phyloP scores from a whole-genome alignment of 2,329 filamentous ascomycete species.

The Fusarium palustre region DNA sequence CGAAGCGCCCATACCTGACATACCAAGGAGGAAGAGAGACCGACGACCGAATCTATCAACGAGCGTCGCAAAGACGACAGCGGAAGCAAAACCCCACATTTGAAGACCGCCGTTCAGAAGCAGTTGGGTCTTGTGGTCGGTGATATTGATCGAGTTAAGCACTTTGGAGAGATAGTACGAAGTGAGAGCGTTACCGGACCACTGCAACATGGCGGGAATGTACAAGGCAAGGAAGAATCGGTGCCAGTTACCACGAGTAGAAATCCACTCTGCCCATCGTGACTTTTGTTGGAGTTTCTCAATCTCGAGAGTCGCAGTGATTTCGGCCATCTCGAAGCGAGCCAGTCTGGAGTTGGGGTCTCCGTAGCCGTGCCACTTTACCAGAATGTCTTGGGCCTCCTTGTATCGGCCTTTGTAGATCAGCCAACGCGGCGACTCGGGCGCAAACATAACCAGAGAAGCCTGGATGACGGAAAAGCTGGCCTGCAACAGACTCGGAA shows the following conservation, averaged over 20 bases:
- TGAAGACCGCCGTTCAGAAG: slow-evolving; percentile 48
- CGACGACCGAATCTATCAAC: slow-evolving; percentile 57
- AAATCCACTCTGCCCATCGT: slow-evolving; percentile 37
- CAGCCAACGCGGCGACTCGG: slow-evolving; percentile 42
- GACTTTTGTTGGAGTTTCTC: slow-evolving; percentile 45
- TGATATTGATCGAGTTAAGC: slow-evolving; percentile 56
- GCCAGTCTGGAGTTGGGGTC: slow-evolving; percentile 30
- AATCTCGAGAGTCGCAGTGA: slow-evolving; percentile 39
- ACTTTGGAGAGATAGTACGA: slow-evolving; percentile 57
- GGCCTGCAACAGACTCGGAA: slow-evolving; percentile 61
- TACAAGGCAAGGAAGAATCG: slow-evolving; percentile 48
- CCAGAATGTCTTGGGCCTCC: slow-evolving; percentile 36
- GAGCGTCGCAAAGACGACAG: slow-evolving; percentile 52
- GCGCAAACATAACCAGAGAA: slow-evolving; percentile 25
- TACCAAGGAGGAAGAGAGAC: slow-evolving; percentile 54
- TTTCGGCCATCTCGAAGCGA: slow-evolving; percentile 41
- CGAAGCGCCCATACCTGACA: slow-evolving; percentile 52
- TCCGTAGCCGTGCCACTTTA: slow-evolving; percentile 42
- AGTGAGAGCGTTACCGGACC: slow-evolving; percentile 48
- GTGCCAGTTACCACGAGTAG: slow-evolving; percentile 48
- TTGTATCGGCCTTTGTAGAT: slow-evolving; percentile 46
- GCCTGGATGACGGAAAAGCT: slow-evolving; percentile 46
- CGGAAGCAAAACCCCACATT: slow-evolving; percentile 54
- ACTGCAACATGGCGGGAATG: slow-evolving; percentile 49
- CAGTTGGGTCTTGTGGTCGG: slow-evolving; percentile 47